phyloP scores from a whole-genome alignment of 2,329 filamentous ascomycete species.

The Microcyclospora pomicola region DNA sequence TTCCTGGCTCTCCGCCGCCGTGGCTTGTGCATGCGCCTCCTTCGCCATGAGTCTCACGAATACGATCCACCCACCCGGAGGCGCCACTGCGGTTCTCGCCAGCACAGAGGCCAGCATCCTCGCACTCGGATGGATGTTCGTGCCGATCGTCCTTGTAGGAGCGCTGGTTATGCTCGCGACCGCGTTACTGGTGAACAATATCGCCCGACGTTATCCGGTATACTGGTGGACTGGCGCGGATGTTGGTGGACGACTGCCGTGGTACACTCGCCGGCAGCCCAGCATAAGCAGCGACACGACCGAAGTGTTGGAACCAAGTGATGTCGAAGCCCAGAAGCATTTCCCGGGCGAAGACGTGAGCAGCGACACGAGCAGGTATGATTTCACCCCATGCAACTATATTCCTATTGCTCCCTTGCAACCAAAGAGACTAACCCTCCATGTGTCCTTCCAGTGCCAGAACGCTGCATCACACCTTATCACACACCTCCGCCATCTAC shows the following conservation, averaged over 20 bases:
- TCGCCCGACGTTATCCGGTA: conserved; percentile 32
- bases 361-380: too few species aligned
- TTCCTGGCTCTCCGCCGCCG: conserved; percentile 32
- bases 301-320: too few species aligned
- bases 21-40: conserved; percentile 30
- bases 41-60: conserved; percentile 34
- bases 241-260: conserved; percentile 18
- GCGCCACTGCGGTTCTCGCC: conserved; percentile 35
- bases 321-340: too few species aligned
- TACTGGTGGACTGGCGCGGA: conserved; percentile 37
- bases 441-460: too few species aligned
- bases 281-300: too few species aligned
- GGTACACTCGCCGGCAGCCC: too few species aligned
- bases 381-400: too few species aligned
- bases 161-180: conserved; percentile 29
- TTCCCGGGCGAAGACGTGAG: too few species aligned
- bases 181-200: conserved; percentile 32
- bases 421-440: too few species aligned
- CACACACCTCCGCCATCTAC: too few species aligned
- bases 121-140: conserved; percentile 33
- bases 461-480: too few species aligned
- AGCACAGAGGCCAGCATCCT: conserved; percentile 27
- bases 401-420: too few species aligned
- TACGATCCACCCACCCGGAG: conserved; percentile 37
- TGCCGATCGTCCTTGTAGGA: conserved; percentile 29